Percentiles rank a stretch among this genome's conserved stretches.
phyloP scores from a whole-genome alignment of 306 rosid species.

The Prunus persica region Prunus_persica_NCBIv2 NC_034009.1:4801001-4801500 shows the following conservation, averaged over 20 bases:
- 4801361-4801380: constrained; percentile 77
- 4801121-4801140: not conserved
- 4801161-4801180: not conserved
- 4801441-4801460: constrained; percentile 8
- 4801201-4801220: not conserved
- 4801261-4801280: not conserved
- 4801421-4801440: constrained; percentile 92
- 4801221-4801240: not conserved
- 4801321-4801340: constrained; percentile 54
- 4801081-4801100: constrained; percentile 1
- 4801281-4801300: not conserved
- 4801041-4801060: not conserved
- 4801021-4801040: not conserved
- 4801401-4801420: constrained; percentile 91
- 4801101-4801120: not conserved
- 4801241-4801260: not conserved
- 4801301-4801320: not conserved
- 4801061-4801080: not conserved
- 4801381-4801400: constrained; percentile 97
- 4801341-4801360: constrained; percentile 94
- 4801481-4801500: not conserved
- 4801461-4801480: not conserved
- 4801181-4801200: not conserved
- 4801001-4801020: not conserved
- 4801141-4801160: not conserved